Evolutionary conservation across 208 protist species (phyloP).

Genomic region (Trypanosoma conorhini): DNA sequence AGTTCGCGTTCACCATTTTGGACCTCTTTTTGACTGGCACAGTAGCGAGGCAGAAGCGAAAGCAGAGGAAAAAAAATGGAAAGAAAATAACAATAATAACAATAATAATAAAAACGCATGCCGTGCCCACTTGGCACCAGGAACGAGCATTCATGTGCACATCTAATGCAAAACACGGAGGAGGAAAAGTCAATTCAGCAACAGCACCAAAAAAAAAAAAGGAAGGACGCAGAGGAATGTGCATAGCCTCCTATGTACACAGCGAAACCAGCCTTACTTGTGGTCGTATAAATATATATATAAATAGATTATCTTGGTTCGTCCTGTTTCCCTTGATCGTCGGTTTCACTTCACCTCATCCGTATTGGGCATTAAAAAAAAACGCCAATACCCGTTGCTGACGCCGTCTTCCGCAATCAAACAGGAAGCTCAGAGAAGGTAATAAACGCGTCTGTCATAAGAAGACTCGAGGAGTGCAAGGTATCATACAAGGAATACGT

Average conservation of each 20-base stretch:
- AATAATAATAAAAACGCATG: background rate
- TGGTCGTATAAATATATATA: no score
- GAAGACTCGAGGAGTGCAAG: slow-evolving; percentile 73
- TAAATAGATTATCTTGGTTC: no score
- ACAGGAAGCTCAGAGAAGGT: slow-evolving; percentile 65
- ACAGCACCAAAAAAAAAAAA: slow-evolving; percentile 6
- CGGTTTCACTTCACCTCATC: background rate
- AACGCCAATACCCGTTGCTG: background rate
- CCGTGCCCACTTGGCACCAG: background rate
- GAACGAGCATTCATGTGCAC: background rate
- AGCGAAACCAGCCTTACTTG: background rate
- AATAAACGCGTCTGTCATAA: slow-evolving; percentile 85
- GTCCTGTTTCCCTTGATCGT: background rate
- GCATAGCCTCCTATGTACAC: background rate
- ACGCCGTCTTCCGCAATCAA: background rate
- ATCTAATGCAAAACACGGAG: slow-evolving; percentile 6
- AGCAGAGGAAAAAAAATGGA: background rate
- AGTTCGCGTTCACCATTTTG: slow-evolving; percentile 52
- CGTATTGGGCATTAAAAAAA: background rate
- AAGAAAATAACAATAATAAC: slow-evolving; percentile 13
- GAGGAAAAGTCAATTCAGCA: no score
- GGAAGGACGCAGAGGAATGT: background rate
- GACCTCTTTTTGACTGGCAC: slow-evolving; percentile 12
- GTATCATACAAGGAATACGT: slow-evolving; percentile 90
- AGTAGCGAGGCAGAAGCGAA: slow-evolving; percentile 6